Evolutionary conservation across 2,329 filamentous ascomycete species (phyloP).

Genomic region (Helotiales sp.): DNA sequence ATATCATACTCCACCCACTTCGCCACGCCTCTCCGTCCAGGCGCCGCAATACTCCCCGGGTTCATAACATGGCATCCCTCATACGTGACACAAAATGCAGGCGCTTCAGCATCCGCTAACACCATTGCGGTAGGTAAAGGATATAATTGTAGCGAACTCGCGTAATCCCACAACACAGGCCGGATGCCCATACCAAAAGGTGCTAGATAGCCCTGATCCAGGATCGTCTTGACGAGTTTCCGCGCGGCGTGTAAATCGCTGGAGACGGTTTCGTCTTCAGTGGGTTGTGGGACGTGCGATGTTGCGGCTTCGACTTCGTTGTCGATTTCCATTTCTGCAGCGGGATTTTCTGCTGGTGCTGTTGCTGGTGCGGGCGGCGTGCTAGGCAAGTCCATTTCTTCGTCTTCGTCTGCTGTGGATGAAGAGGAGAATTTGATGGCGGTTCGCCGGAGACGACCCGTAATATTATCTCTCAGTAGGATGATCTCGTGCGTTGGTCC

Average conservation of each 20-base stretch:
- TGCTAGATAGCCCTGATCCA: conserved; percentile 87
- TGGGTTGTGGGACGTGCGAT: conserved; percentile 25
- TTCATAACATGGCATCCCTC: conserved; percentile 97
- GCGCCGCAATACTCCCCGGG: conserved; percentile 76
- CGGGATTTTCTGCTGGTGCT: conserved; percentile 3
- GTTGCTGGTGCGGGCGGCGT: conserved; percentile 20
- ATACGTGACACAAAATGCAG: conserved; percentile 86
- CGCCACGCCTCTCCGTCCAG: conserved; percentile 69
- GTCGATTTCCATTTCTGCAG: conserved; percentile 53
- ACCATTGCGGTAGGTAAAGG: conserved; percentile 85
- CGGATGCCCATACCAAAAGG: conserved; percentile 82
- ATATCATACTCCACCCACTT: conserved; percentile 90
- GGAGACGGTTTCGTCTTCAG: conserved; percentile 22
- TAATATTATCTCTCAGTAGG: conserved; percentile 85
- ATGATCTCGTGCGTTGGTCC: conserved; percentile 87
- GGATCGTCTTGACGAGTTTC: conserved; percentile 85
- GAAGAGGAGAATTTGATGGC: conserved; percentile 70
- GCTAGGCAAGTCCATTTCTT: conserved; percentile 37
- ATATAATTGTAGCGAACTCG: conserved; percentile 77
- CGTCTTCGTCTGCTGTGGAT: conserved; percentile 42
- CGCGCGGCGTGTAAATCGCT: conserved; percentile 60
- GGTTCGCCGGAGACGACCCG: conserved; percentile 75
- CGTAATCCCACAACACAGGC: conserved; percentile 90
- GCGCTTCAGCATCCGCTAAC: conserved; percentile 79
- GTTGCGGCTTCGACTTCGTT: conserved; percentile 30